Conservation (phyloP, 2,329 filamentous ascomycete species). For the Cladorrhinum sp. region DNA sequence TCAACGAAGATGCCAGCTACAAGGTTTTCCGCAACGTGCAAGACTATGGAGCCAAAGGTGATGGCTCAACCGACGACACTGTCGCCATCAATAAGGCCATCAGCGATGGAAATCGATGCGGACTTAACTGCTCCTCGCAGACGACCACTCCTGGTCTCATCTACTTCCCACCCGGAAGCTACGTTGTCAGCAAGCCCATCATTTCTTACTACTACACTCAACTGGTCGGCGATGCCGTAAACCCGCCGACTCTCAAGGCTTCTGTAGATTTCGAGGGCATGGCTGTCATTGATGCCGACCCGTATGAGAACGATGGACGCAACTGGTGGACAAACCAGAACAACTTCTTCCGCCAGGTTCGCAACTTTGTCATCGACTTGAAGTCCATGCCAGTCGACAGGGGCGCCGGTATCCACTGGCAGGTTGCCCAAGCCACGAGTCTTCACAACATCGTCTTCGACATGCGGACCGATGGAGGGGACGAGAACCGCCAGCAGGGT, state of each 20-base stretch:
- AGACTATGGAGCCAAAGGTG: slow-evolving; percentile 70
- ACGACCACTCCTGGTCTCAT: slow-evolving; percentile 83
- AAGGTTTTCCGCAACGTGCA: slow-evolving; percentile 74
- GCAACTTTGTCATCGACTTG: slow-evolving; percentile 78
- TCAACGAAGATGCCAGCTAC: slow-evolving; percentile 54
- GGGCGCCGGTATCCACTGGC: slow-evolving; percentile 77
- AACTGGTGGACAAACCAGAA: slow-evolving; percentile 80
- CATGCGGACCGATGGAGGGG: slow-evolving; percentile 65
- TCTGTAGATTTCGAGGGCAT: slow-evolving; percentile 72
- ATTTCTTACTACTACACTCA: slow-evolving; percentile 91
- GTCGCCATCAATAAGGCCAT: slow-evolving; percentile 84
- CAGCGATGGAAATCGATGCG: slow-evolving; percentile 74
- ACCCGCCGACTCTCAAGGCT: slow-evolving; percentile 73
- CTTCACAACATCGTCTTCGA: slow-evolving; percentile 79
- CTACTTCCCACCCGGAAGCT: slow-evolving; percentile 89
- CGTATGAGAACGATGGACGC: slow-evolving; percentile 65
- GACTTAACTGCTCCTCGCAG: slow-evolving; percentile 74
- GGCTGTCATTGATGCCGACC: slow-evolving; percentile 84
- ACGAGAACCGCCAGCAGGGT: slow-evolving; percentile 67
- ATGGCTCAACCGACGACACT: slow-evolving; percentile 74
- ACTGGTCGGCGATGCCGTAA: slow-evolving; percentile 75
- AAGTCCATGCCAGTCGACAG: slow-evolving; percentile 58
- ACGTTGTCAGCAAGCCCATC: slow-evolving; percentile 75
- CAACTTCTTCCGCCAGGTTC: slow-evolving; percentile 81
- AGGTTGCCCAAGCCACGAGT: slow-evolving; percentile 78